Conservation (phyloP, 108 stramenopile species). For the Aurantiochytrium sp. region DNA sequence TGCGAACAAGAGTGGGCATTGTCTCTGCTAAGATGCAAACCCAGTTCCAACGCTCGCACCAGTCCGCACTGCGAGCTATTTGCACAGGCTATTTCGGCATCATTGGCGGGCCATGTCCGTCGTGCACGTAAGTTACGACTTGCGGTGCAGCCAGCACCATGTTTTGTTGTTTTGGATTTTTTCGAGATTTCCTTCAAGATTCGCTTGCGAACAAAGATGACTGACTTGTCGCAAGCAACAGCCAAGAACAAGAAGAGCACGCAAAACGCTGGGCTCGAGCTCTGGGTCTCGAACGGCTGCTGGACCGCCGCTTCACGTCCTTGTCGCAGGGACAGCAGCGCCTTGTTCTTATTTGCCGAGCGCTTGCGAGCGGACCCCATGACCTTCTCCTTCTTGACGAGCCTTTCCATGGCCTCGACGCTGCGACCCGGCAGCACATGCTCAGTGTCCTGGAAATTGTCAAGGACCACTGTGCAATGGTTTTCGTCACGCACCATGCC, state of each 20-base stretch:
- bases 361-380: not conserved
- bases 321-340: not conserved
- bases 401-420: not conserved
- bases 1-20: not conserved
- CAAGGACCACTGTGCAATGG: not conserved
- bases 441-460: not conserved
- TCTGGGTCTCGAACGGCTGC: not conserved
- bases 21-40: not conserved
- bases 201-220: not conserved
- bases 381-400: not conserved
- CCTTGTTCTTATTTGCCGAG: not conserved
- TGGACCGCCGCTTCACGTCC: not conserved
- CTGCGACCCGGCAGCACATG: not conserved
- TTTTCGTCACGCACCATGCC: not conserved
- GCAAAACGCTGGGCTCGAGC: not conserved
- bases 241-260: not conserved
- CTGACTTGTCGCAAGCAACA: not conserved
- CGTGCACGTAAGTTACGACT: not conserved
- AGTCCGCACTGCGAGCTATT: not conserved
- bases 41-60: not conserved
- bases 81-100: not conserved
- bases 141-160: too few species aligned
- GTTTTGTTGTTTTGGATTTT: too few species aligned
- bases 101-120: not conserved
- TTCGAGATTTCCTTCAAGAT: too few species aligned